phyloP scores from a whole-genome alignment of 2,329 filamentous ascomycete species.

The Camillea tinctor region DNA sequence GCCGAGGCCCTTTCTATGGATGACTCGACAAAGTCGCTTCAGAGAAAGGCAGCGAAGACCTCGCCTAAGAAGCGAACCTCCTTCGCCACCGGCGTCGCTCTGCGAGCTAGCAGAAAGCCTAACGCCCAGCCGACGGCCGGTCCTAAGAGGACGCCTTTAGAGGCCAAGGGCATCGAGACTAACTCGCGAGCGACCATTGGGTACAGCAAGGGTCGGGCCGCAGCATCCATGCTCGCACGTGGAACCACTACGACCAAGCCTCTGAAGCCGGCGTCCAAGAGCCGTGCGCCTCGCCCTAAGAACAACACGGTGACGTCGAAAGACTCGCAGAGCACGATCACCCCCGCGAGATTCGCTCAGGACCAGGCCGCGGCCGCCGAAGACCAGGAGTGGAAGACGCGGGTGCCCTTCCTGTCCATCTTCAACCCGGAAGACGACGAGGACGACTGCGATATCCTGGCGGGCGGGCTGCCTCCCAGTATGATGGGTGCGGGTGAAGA shows the following conservation, averaged over 20 bases:
- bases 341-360: slow-evolving; percentile 43
- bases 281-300: slow-evolving; percentile 30
- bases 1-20: slow-evolving; percentile 51
- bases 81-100: slow-evolving; percentile 27
- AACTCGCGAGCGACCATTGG: slow-evolving; percentile 81
- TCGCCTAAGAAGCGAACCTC: slow-evolving; percentile 26
- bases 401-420: slow-evolving; percentile 56
- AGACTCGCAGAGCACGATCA: slow-evolving; percentile 45
- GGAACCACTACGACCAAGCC: slow-evolving; percentile 21
- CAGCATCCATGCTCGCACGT: slow-evolving; percentile 47
- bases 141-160: slow-evolving; percentile 49
- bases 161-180: slow-evolving; percentile 60
- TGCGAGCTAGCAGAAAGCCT: slow-evolving; percentile 31
- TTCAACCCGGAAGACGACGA: slow-evolving; percentile 53
- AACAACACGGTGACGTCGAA: slow-evolving; percentile 35
- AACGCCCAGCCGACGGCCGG: slow-evolving; percentile 40
- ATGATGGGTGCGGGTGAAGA: slow-evolving; percentile 41
- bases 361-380: slow-evolving; percentile 28
- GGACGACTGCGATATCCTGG: slow-evolving; percentile 33
- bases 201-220: slow-evolving; percentile 73
- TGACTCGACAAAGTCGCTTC: slow-evolving; percentile 31
- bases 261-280: slow-evolving; percentile 17
- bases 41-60: slow-evolving; percentile 30
- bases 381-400: slow-evolving; percentile 37
- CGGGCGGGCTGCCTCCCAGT: slow-evolving; percentile 28